Base-by-base conservation (phyloP, 2,329 filamentous ascomycete genomes). In the Calonectria crousiana region DNA sequence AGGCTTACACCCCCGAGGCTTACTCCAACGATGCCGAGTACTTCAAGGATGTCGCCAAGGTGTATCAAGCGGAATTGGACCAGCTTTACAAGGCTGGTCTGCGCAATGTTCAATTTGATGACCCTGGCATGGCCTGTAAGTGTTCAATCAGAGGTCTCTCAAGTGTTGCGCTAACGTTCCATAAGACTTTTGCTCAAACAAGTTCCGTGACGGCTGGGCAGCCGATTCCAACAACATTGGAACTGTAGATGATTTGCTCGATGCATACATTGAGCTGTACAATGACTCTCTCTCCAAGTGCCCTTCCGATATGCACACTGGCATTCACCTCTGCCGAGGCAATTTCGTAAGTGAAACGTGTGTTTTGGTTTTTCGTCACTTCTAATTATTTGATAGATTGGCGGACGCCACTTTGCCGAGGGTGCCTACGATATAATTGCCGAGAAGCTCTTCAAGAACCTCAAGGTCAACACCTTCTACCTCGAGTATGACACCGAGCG, bases 241-340 rank as follows among this genome's bases (percentile, higher is more conserved):
- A 83, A 90, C 90, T 1, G 90, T 93, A 9, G 93, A 84, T n/a
- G 91, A 93, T 77, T 91, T 95, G 56, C 90, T 96, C 28, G 92
- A 95, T 78, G 90, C 92, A 34, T 96, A 96, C 85, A 93, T 96
- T 83, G 88, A 89, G 75, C 90, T 95, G 77, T 95, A 95, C 88
- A 95, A 95, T 83, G 92, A 94, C 83, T 91, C 89, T 80, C 88
- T 95, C 81, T 86, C 88, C 79, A 89, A 90, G 79, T 86, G 91
- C 0, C 93, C 93, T 0, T 83, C 87, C 2, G 93, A 95, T 81
- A 90, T 95, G 88, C 93, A 95, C 84, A 89, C 94, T 3, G 94
- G 94, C 58, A 92, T 96, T 20, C 94, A 96, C 82, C 87, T 95
- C 67, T 95, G 94, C 88, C 89, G 89, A 11, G 90, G 89, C 64